These are phyloP conservation scores for Heliamphora pulchella DNA, from an alignment of 179 eudicot genomes.

Conservation along the genomic window DNA sequence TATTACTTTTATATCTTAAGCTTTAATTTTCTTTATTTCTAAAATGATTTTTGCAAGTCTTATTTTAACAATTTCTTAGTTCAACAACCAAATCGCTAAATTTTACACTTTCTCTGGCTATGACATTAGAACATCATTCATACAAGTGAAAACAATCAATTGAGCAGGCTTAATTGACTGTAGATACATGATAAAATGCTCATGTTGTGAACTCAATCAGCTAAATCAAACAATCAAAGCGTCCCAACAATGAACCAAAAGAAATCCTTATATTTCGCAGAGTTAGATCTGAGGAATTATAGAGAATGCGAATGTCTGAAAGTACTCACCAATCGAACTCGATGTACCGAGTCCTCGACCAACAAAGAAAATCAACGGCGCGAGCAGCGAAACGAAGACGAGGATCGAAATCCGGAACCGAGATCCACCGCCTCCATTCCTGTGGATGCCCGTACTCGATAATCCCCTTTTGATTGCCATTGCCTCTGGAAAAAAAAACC, in stretches of 20 bases:
- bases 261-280: neutral
- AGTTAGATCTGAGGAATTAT: neutral
- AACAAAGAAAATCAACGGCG: constrained; percentile 34
- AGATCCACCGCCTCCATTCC: constrained; percentile 37
- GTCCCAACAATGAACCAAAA: neutral
- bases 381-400: constrained; percentile 31
- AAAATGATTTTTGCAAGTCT: too few species aligned
- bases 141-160: neutral
- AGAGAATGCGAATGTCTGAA: neutral
- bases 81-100: too few species aligned
- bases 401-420: constrained; percentile 26
- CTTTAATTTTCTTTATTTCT: too few species aligned
- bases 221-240: neutral
- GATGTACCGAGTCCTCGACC: constrained; percentile 29
- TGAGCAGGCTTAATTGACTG: neutral
- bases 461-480: constrained; percentile 39
- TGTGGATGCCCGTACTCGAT: constrained; percentile 20
- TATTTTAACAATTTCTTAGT: too few species aligned
- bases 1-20: too few species aligned
- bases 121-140: neutral
- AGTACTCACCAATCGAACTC: constrained; percentile 20
- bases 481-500: constrained; percentile 14
- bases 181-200: neutral
- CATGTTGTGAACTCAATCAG: neutral
- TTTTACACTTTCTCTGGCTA: neutral